Evolutionary conservation across 1,284 basidiomycete species (phyloP), one percentile per base, ranked within the genome.

Genomic region (Ustanciosporium gigantosporum): DNA sequence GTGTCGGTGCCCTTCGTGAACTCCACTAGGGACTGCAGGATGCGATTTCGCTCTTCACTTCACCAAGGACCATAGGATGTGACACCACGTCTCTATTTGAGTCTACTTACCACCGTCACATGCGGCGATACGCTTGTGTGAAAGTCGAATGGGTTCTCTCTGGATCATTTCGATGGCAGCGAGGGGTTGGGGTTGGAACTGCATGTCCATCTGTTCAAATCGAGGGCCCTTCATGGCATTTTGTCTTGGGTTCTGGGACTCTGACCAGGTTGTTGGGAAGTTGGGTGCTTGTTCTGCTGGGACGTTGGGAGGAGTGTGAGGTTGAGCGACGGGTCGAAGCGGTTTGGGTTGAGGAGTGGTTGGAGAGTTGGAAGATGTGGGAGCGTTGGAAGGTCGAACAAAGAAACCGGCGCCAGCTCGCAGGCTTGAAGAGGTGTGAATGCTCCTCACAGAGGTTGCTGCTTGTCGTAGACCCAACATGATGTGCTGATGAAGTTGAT

Each of bases 81-180:
- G 27, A 29, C 27, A n/a, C 27, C 27, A n/a, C 11, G 27, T n/a
- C 9, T 9, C 11, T 9, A n/a, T 9, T 8, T 8, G 32, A 34
- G 36, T 4, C 20, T 11, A 35, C 25, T 36, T 42, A 16, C 70
- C 71, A 67, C 94, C 94, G 78, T 98, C 92, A 77, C 94, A 98
- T 43, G 86, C 83, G 3, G 90, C 92, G 76, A 86, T 88, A 65
- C 94, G 83, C 25, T 86, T 88, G 42, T 88, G 79, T 1, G 93
- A 87, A 46, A 91, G 78, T 40, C 88, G 83, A 46, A 95, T 85
- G 7, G 93, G 91, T 79, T 95, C 90, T 64, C 90, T 83, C 41
- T 83, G 83, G 66, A 97, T 85, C 76, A 96, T 83, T 65, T 88
- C 87, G 87, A 96, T 92, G 2, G 93, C 94, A 56, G 89, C 90